Base-by-base conservation (phyloP, 805 yeast species). In the Lipomyces spencermartinsiae region DNA sequence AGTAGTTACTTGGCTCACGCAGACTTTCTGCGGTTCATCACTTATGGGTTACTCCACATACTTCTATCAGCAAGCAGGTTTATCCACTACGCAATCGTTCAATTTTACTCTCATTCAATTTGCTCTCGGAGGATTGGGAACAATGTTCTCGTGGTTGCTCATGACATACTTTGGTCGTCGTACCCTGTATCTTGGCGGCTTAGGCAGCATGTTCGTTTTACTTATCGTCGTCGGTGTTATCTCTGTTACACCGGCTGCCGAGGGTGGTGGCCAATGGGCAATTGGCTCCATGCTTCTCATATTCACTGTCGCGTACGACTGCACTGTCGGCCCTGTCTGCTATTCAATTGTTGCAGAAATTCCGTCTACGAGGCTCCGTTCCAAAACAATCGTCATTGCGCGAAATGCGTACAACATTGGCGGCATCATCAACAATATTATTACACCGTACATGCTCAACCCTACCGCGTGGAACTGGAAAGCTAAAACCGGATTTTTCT, bases 401-500 rank as follows among this genome's bases (percentile, higher is more conserved):
- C 80, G 83, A 66, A 76, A 79, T 51, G 73, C 75, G 46, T 73
- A 73, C 59, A 67, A 74, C 9, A 25, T 71, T 6, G 61, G 63
- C 39, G 60, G 71, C 25, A 66, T 76, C 37, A 66, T 74, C 34
- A 10, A 65, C 58, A 19, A 71, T 68, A 31, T 75, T 69, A 63
- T 74, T 35, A 35, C 57, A 49, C 88, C 88, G 16, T 84, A 84
- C 73, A 79, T 85, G 82, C 77, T 85, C 71, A 85, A 84, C 71
- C 83, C 85, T 5, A 33, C 55, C 46, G 63, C 57, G 7, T 60
- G 63, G 63, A 53, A 53, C 62, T 60, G 63, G 63, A 34, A 29
- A 34, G 59, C 37, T 9, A 60, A 60, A 33, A 53, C 63, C 16
- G 63, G 25, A 8, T 60, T 60, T 14, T 60, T 51, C 34, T 59